Conservation (phyloP, 2,329 filamentous ascomycete species). For the Cladorrhinum sp. region DNA sequence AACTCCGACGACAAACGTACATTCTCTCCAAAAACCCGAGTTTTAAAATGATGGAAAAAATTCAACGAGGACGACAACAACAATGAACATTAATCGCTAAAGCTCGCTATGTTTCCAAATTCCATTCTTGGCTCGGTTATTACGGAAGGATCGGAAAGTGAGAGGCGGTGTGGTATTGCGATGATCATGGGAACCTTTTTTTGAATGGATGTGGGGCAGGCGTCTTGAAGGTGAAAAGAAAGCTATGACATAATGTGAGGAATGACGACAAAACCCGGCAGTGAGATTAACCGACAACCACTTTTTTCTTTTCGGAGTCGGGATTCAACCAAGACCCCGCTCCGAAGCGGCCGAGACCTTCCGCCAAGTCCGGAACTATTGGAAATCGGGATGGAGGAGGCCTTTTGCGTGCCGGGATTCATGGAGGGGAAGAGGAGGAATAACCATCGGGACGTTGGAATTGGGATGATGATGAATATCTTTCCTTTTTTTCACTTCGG, state of each 20-base stretch:
- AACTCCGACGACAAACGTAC: background rate
- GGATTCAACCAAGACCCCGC: background rate
- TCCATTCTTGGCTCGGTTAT: background rate
- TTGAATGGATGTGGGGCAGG: background rate
- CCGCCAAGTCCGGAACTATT: background rate
- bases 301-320: background rate
- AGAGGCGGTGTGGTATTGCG: background rate
- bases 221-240: background rate
- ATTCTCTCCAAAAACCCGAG: background rate
- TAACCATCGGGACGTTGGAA: too few relatives aligned
- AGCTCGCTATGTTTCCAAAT: background rate
- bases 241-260: slow-evolving; percentile 11
- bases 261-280: background rate
- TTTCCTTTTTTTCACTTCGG: background rate
- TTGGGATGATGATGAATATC: background rate
- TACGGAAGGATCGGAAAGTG: background rate
- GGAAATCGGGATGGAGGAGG: background rate
- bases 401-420: background rate
- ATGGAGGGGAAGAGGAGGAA: background rate
- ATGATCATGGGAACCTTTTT: background rate
- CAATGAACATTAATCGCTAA: background rate
- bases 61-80: background rate
- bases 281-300: background rate
- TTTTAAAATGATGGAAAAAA: background rate
- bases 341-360: background rate